These are phyloP conservation scores for Phaffia rhodozyma DNA, from an alignment of 1,284 basidiomycete genomes.

Conservation along the genomic window DNA sequence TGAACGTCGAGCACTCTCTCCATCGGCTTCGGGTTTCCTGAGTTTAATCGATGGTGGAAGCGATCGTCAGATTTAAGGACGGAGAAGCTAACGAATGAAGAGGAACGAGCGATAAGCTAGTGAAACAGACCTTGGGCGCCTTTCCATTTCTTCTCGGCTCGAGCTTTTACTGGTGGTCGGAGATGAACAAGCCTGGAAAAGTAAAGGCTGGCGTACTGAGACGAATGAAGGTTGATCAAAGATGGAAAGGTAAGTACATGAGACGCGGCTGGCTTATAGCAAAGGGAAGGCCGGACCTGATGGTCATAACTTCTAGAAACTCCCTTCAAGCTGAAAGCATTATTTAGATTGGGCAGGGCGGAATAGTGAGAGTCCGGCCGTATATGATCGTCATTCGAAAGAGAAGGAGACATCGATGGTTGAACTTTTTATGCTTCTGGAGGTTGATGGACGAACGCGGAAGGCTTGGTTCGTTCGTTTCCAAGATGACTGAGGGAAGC, in stretches of 20 bases:
- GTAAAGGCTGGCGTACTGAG: slow-evolving; percentile 86
- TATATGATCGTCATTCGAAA: no score
- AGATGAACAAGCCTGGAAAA: slow-evolving; percentile 62
- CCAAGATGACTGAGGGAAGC: no score
- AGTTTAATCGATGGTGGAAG: neutral
- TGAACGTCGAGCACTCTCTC: slow-evolving; percentile 79
- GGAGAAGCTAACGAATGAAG: neutral
- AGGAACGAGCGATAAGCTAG: neutral
- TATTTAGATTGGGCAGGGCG: slow-evolving; percentile 29
- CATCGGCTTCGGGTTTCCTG: slow-evolving; percentile 61
- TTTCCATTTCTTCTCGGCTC: slow-evolving; percentile 56
- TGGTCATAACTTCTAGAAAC: slow-evolving; percentile 1
- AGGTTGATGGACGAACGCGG: no score
- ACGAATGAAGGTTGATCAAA: slow-evolving; percentile 42
- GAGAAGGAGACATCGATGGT: no score
- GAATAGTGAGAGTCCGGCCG: slow-evolving; percentile 14
- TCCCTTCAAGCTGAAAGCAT: slow-evolving; percentile 32
- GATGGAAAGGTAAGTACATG: slow-evolving; percentile 24
- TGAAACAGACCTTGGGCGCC: slow-evolving; percentile 45
- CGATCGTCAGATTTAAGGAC: neutral
- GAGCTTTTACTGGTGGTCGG: slow-evolving; percentile 49
- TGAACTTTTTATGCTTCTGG: no score
- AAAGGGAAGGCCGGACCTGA: neutral
- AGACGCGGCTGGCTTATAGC: neutral
- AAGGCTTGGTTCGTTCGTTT: no score